phyloP scores from a whole-genome alignment of 78 protist species.

The Guillardia theta region DNA sequence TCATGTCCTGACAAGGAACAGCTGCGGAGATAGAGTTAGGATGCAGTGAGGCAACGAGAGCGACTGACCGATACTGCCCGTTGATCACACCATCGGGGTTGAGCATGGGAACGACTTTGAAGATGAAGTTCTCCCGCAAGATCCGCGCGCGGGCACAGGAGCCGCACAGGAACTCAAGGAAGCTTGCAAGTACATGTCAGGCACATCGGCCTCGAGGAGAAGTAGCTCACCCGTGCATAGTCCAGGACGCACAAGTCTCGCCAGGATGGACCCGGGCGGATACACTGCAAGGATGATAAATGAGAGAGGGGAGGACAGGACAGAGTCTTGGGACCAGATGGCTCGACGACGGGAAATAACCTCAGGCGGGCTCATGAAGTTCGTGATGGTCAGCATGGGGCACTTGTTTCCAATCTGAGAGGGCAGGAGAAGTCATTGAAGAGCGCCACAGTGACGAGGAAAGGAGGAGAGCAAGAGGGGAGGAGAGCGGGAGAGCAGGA shows the following conservation, averaged over 20 bases:
- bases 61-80: constrained; percentile 29
- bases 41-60: background rate
- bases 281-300: background rate
- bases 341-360: background rate
- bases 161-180: constrained; percentile 64
- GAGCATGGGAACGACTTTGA: constrained; percentile 75
- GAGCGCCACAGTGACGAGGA: background rate
- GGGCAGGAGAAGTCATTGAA: background rate
- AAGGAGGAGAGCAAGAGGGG: background rate
- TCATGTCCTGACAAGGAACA: background rate
- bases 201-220: no score
- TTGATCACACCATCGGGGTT: constrained; percentile 39
- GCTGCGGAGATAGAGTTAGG: background rate
- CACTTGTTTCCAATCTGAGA: background rate
- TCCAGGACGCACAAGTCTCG: constrained; percentile 76
- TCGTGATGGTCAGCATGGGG: constrained; percentile 11
- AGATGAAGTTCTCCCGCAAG: constrained; percentile 62
- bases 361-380: background rate
- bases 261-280: constrained; percentile 85
- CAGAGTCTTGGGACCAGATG: background rate
- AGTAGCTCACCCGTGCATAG: constrained; percentile 54
- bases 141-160: constrained; percentile 39
- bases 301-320: background rate
- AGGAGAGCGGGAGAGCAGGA: background rate
- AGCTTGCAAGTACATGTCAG: no score